These are phyloP conservation scores for Schwanniomyces polymorphus DNA, from an alignment of 805 yeast genomes.

Conservation along the genomic window DNA sequence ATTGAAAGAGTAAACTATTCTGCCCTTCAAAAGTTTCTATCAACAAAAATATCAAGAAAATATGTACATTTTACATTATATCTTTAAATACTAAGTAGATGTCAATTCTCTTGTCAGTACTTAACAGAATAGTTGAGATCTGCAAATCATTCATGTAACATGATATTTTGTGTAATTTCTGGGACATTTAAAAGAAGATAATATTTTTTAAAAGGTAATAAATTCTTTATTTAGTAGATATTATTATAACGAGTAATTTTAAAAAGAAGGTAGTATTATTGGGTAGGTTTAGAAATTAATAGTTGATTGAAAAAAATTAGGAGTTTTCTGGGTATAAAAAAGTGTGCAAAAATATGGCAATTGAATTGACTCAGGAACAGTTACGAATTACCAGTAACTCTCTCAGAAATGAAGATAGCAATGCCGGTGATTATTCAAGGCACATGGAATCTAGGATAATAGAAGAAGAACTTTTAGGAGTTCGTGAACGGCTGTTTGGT, in stretches of 20 bases:
- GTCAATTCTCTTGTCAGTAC: too few species aligned
- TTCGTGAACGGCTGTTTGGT: neutral
- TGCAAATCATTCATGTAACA: too few species aligned
- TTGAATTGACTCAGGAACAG: conserved; percentile 7
- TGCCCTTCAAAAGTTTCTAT: too few species aligned
- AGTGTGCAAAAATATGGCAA: conserved; percentile 4
- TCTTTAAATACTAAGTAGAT: too few species aligned
- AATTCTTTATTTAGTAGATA: neutral
- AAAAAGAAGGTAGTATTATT: neutral
- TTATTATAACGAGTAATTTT: neutral
- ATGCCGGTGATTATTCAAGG: neutral
- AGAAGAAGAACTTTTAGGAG: neutral
- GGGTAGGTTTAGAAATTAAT: neutral
- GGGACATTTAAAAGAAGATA: neutral
- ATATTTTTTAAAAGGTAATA: neutral
- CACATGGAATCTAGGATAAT: neutral
- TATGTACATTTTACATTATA: too few species aligned
- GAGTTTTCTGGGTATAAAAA: neutral
- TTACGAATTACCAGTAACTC: conserved; percentile 1
- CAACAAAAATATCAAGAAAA: too few species aligned
- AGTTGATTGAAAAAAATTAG: neutral
- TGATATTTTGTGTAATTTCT: neutral
- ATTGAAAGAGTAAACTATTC: too few species aligned
- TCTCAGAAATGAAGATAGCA: neutral
- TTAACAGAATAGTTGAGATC: too few species aligned